phyloP scores from a whole-genome alignment of 805 yeast species.

The Zygoascus tannicola region DNA sequence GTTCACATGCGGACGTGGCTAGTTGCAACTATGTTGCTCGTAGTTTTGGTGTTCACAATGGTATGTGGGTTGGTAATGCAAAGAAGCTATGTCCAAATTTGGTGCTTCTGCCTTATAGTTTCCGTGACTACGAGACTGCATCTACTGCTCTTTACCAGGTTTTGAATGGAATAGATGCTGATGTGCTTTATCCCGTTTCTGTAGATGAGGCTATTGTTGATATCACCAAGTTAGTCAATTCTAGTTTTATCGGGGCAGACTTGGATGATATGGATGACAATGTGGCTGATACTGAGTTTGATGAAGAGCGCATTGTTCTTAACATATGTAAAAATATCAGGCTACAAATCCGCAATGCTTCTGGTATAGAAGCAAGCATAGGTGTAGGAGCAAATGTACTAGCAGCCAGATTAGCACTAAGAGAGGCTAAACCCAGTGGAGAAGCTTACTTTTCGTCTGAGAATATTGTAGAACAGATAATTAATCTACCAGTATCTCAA shows the following conservation, averaged over 20 bases:
- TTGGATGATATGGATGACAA: conserved; percentile 6
- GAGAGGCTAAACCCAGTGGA: conserved; percentile 77
- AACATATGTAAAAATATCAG: conserved; percentile 28
- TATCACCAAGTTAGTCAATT: conserved; percentile 31
- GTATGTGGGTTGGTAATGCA: conserved; percentile 82
- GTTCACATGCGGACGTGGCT: conserved; percentile 63
- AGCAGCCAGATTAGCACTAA: conserved; percentile 64
- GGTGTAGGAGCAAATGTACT: conserved; percentile 72
- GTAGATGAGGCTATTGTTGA: conserved; percentile 88
- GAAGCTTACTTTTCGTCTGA: conserved; percentile 31
- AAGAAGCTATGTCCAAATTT: conserved; percentile 55
- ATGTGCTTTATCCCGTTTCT: conserved; percentile 65
- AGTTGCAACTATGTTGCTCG: conserved; percentile 89
- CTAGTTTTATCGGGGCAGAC: not conserved
- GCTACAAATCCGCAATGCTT: conserved; percentile 32
- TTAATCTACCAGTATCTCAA: conserved; percentile 30
- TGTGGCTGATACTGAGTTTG: conserved; percentile 21
- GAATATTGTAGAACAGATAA: conserved; percentile 29
- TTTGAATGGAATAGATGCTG: conserved; percentile 37
- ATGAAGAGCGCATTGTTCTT: conserved; percentile 19
- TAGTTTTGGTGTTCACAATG: conserved; percentile 66
- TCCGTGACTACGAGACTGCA: conserved; percentile 56
- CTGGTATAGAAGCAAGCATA: conserved; percentile 64
- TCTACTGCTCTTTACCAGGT: conserved; percentile 59
- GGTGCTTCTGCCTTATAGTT: conserved; percentile 59